Evolutionary conservation across 1,284 basidiomycete genomes (phyloP).

Genomic region (Chalciporus sp.): DNA sequence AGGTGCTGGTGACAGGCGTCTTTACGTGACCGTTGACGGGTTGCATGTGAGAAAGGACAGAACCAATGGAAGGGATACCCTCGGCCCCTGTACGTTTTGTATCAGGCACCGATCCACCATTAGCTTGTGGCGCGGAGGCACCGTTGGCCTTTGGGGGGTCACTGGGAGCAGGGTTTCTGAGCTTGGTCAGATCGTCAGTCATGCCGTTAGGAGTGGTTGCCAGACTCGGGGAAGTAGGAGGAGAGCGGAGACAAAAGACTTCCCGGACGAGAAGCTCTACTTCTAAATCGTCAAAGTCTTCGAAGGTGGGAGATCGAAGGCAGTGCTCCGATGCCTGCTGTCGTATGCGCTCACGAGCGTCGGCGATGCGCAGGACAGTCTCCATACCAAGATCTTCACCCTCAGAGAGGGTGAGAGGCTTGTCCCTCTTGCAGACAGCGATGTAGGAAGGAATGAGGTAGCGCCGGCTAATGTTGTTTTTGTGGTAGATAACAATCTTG

Average conservation of each 20-base stretch:
- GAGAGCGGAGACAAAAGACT: slow-evolving; percentile 39
- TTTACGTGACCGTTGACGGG: slow-evolving; percentile 1
- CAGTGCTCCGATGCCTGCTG: slow-evolving; percentile 36
- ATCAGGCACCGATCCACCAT: slow-evolving; percentile 35
- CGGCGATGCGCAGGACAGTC: slow-evolving; percentile 48
- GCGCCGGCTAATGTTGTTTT: slow-evolving; percentile 45
- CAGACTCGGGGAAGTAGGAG: slow-evolving; percentile 26
- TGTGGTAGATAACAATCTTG: slow-evolving; percentile 53
- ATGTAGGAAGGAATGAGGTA: slow-evolving; percentile 51
- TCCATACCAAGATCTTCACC: slow-evolving; percentile 51
- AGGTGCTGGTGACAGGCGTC: not conserved
- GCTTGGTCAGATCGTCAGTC: slow-evolving; percentile 19
- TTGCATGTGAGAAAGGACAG: slow-evolving; percentile 15
- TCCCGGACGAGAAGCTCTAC: slow-evolving; percentile 41
- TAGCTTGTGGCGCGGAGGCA: slow-evolving; percentile 21
- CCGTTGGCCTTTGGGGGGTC: slow-evolving; percentile 24
- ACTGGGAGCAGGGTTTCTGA: slow-evolving; percentile 20
- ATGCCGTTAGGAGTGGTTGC: slow-evolving; percentile 13
- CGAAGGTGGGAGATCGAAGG: slow-evolving; percentile 37
- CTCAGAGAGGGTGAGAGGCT: slow-evolving; percentile 48
- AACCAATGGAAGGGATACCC: slow-evolving; percentile 20
- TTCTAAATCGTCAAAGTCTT: slow-evolving; percentile 40
- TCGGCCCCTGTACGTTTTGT: slow-evolving; percentile 25
- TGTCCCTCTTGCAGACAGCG: slow-evolving; percentile 47
- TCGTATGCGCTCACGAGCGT: slow-evolving; percentile 48